Base-by-base conservation (phyloP, 192 early-diverging fungal species). In the Coemansia sp. region DNA sequence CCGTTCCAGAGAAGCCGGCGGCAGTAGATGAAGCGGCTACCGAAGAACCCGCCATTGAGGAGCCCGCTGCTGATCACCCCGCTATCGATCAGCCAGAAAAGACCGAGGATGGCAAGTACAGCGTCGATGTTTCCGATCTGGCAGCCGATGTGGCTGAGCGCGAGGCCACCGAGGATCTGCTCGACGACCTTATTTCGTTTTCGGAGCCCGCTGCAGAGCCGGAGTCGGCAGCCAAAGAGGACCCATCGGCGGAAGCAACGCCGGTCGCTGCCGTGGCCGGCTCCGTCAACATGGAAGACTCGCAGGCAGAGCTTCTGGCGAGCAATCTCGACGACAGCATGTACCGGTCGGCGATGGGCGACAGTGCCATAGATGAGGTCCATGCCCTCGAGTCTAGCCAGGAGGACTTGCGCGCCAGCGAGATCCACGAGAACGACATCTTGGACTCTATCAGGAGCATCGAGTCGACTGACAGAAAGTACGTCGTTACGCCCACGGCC, bases 311-410 rank as follows among this genome's bases (percentile, higher is more conserved):
- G 49, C 69, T 78, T 35, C 46, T 78, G 51, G 54, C 67, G 22
- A 78, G 67, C 57, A 69, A 72, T 54, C 60, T 72, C n/a, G 66
- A 66, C 0, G 60, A 78, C 61, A 78, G 75, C 57, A 72, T 69
- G 60, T 78, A 78, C 57, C 63, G 53, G 16, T 65, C 70, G 13
- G 36, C 50, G 14, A 19, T 61, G 18, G 45, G 22, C 5, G 47
- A 36, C 53, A 30, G 53, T 13, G 7, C 42, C 30, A 46, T 16
- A 4, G 69, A 78, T 27, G 75, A 78, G 32, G 1, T 78, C 24
- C 69, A 78, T 28, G 62, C 32, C 6, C 55, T 78, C 10, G 75
- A 78, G 42, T 22, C 35, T 1, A 20, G 19, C 6, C 25, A 55
- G 24, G 49, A 55, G 24, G 49, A 22, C 4, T 6, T 27, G 49